Conservation (phyloP, 2,329 filamentous ascomycete genomes). For the Botrytis byssoidea region DNA sequence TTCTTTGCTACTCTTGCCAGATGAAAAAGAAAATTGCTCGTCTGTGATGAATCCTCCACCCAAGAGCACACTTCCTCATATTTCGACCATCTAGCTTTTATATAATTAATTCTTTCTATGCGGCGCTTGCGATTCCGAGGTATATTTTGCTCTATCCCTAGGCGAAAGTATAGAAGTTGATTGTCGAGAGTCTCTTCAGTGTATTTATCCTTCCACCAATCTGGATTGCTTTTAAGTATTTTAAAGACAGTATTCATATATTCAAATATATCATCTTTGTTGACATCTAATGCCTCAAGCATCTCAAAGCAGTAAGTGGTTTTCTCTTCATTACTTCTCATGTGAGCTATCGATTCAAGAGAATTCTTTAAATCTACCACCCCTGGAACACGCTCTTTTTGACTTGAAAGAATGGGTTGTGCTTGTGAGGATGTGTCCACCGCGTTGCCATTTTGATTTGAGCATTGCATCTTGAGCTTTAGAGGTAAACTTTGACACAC, state of each 20-base stretch:
- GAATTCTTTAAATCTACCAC: background rate
- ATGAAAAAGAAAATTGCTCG: constrained; percentile 8
- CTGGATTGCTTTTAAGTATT: background rate
- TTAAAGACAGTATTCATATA: background rate
- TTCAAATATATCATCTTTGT: background rate
- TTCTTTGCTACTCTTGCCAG: constrained; percentile 5
- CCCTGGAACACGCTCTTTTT: background rate
- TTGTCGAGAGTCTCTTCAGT: background rate
- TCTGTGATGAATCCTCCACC: background rate
- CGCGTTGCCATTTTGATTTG: background rate
- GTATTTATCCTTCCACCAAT: background rate
- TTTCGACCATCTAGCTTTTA: background rate
- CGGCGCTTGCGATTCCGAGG: background rate
- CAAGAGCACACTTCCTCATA: background rate
- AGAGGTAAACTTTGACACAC: background rate
- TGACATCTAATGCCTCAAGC: background rate
- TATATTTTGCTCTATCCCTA: background rate
- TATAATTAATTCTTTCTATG: background rate
- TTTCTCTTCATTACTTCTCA: background rate
- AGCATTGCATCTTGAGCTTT: background rate
- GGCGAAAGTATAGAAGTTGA: background rate
- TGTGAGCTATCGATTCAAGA: background rate
- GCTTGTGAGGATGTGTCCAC: background rate
- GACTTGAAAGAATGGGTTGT: background rate
- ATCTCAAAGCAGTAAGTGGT: background rate